Base-by-base conservation (phyloP, 345 rosid genomes). In the Lagerstroemia speciosa region DNA sequence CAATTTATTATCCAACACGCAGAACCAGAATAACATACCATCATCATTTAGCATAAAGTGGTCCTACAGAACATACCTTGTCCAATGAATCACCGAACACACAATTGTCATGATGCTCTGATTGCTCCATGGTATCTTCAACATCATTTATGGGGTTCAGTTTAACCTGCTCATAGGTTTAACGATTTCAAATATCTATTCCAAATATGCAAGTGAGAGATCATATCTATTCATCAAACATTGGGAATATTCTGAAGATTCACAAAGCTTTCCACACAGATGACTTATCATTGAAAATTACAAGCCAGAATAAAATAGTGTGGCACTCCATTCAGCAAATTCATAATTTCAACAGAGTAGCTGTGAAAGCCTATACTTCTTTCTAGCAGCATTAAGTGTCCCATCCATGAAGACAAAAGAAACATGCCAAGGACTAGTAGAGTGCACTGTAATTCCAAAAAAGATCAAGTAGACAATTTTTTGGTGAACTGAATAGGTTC, bases 21-120 rank as follows among this genome's bases (percentile, higher is more conserved):
- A 29, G 12, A 61, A 30, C 36, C 64, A 31, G 16, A 27, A 30
- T 34, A 29, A 29, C 12, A n/a, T 57, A 9, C 30, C 22, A 53
- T n/a, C 2, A 62, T 31, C 33, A 62, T 29, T 62, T 30, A 37
- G 14, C 15, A 24, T 11, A 19, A 33, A 63, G 24, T 36, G 27
- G 66, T 34, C 27, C 29, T n/a, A 64, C 14, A 64, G 24, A 29
- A 36, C 67, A 64, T 34, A 64, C 67, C 67, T 36, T 46, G 22
- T 64, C 46, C 67, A 64, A 64, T 6, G 46, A 37, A 64, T 34
- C 67, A 64, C 11, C 61, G 26, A 8, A 26, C 5, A n/a, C 0
- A 55, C 29, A 55, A 55, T 55, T 24, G 26, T 24, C 29, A 1
- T 9, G 31, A 55, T 26, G 30, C 30, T 10, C 61, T 24, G 24